phyloP scores from a whole-genome alignment of 768 basidiomycete species.

The Pulveroboletus frians region DNA sequence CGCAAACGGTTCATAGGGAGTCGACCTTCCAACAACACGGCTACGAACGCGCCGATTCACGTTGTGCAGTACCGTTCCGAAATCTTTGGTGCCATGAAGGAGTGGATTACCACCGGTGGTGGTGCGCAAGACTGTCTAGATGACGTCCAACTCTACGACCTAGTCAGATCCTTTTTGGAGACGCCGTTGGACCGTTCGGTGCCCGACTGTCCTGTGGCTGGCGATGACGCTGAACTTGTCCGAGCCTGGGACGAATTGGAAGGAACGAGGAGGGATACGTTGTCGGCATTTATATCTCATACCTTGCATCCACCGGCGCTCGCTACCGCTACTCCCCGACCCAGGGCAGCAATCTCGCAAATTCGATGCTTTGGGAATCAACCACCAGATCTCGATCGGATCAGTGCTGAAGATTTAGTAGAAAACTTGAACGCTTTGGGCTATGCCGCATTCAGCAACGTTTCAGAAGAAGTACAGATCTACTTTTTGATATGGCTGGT shows the following conservation, averaged over 20 bases:
- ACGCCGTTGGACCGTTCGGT: constrained; percentile 48
- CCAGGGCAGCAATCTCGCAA: constrained; percentile 1
- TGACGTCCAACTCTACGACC: constrained; percentile 57
- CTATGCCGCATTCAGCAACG: constrained; percentile 65
- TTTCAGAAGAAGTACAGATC: constrained; percentile 63
- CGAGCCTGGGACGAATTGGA: constrained; percentile 44
- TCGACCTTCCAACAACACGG: constrained; percentile 39
- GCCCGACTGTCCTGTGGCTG: constrained; percentile 30
- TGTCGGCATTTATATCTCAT: constrained; percentile 46
- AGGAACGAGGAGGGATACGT: constrained; percentile 39
- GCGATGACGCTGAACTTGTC: constrained; percentile 41
- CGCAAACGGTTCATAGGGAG: constrained; percentile 64
- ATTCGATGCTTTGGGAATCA: constrained; percentile 34
- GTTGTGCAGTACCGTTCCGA: constrained; percentile 52
- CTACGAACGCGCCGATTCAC: constrained; percentile 41
- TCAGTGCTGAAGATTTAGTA: constrained; percentile 67
- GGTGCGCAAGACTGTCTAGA: constrained; percentile 79
- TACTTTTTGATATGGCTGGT: neutral
- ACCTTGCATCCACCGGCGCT: constrained; percentile 53
- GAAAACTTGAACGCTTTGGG: constrained; percentile 75
- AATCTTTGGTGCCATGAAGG: constrained; percentile 58
- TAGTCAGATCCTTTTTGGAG: constrained; percentile 56
- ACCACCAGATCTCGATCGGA: constrained; percentile 58
- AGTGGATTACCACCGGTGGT: constrained; percentile 70
- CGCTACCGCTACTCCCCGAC: constrained; percentile 25